Conservation (phyloP, 2,329 filamentous ascomycete species). For the Thermoascus crustaceus region DNA sequence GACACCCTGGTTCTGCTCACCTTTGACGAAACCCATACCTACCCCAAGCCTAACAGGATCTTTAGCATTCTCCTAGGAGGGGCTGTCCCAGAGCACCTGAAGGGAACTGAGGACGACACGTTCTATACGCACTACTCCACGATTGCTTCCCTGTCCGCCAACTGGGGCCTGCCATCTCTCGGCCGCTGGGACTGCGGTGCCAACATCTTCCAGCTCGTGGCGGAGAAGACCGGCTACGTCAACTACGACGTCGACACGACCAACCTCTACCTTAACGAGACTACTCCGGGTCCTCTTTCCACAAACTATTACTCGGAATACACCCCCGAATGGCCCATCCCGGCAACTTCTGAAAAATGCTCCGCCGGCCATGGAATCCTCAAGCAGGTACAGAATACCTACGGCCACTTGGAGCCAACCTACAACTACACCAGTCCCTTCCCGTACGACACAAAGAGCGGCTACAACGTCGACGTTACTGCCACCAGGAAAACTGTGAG, state of each 20-base stretch:
- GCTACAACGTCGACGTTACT: constrained; percentile 22
- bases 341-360: constrained; percentile 20
- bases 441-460: constrained; percentile 19
- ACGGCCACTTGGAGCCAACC: constrained; percentile 18
- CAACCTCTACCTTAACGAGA: constrained; percentile 45
- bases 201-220: constrained; percentile 59
- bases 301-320: constrained; percentile 18
- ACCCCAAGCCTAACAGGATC: constrained; percentile 59
- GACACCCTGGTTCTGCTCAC: constrained; percentile 68
- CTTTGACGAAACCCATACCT: constrained; percentile 71
- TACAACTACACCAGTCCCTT: constrained; percentile 30
- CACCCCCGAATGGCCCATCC: constrained; percentile 22
- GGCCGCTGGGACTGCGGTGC: constrained; percentile 65
- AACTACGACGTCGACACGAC: constrained; percentile 33
- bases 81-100: constrained; percentile 55
- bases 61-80: constrained; percentile 66
- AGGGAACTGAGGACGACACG: constrained; percentile 59
- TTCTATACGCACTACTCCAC: constrained; percentile 69
- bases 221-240: constrained; percentile 51
- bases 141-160: constrained; percentile 58
- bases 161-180: constrained; percentile 62
- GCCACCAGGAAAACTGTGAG: constrained; percentile 13
- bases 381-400: constrained; percentile 26
- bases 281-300: constrained; percentile 43
- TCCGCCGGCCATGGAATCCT: constrained; percentile 29